Evolutionary conservation across 495 filamentous ascomycete species (phyloP), one percentile per base, ranked within the genome.

Genomic region (Chlorociboria aeruginascens): DNA sequence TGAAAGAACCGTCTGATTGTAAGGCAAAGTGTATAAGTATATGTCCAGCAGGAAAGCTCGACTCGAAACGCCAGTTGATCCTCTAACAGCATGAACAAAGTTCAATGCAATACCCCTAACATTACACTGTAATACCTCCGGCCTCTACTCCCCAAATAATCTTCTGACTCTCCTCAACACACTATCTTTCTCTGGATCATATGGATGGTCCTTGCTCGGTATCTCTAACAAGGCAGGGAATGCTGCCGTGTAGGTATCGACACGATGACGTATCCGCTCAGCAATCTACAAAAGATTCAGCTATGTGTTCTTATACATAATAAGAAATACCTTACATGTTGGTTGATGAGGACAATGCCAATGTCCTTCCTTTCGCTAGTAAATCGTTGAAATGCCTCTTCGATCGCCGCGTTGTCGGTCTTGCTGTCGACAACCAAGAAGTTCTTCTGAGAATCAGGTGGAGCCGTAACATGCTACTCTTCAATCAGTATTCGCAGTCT

Each of bases 111-210:
- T 13, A 44, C 12, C 13, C 42, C 42, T 3, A 42, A 42, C 8
- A 25, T 28, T 42, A 30, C 29, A 44, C n/a, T 4, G 3, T 16
- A 30, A 32, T 16, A 3, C 28, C 16, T n/a, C 17, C 20, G 3
- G 3, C 33, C 25, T 16, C 61, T 79, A 95, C 66, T 96, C 90
- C 48, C 90, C 90, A 76, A 95, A 95, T 49, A 97, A 63, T 53
- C 89, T 80, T 58, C 85, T 76, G 46, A 97, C 93, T 57, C 92
- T 77, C 64, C 86, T 85, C 65, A 97, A 61, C 32, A 99, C 92
- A 62, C 89, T 97, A 66, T 99, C 92, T 71, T 99, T 99, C 69
- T 99, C 92, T 0, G 92, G 92, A 55, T 99, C 93, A 58, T 97
- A 99, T 7, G 92, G 92, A 59, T 99, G 92, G 62, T 99, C 92